These are phyloP conservation scores for Prunus kanzakura DNA, from an alignment of 306 rosid genomes.

Conservation along the genomic window DNA sequence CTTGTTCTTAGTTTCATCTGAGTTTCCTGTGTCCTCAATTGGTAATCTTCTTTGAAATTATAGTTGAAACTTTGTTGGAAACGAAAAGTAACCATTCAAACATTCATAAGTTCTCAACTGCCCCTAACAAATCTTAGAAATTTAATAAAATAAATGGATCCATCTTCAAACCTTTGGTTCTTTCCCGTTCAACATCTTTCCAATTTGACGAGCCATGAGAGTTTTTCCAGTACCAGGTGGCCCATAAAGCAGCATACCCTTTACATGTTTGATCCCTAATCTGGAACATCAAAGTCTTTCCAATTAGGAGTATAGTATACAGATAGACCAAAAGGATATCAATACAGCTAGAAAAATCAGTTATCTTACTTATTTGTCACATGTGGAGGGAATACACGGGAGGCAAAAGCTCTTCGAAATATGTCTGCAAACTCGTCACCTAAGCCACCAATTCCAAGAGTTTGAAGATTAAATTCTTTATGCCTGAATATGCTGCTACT, in stretches of 20 bases:
- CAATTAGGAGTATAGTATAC: conserved; percentile 29
- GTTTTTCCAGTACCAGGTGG: conserved; percentile 99
- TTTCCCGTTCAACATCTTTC: conserved; percentile 89
- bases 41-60: neutral
- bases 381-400: conserved; percentile 97
- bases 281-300: conserved; percentile 50
- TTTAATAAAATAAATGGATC: neutral
- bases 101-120: neutral
- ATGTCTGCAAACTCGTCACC: conserved; percentile 92
- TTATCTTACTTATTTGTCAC: conserved; percentile 83
- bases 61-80: neutral
- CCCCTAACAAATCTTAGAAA: neutral
- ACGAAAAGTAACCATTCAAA: neutral
- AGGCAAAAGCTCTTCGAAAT: conserved; percentile 99
- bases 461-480: conserved; percentile 89
- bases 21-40: neutral
- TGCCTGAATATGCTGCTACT: conserved; percentile 87
- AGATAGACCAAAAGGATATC: conserved; percentile 11
- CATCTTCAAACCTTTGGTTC: conserved; percentile 85
- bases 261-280: conserved; percentile 96
- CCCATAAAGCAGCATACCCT: conserved; percentile 95
- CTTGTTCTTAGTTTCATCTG: neutral
- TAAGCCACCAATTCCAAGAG: conserved; percentile 94
- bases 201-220: conserved; percentile 99
- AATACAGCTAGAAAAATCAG: conserved; percentile 6